Evolutionary conservation across 148 eudicot species (phyloP), one percentile per base, ranked within the genome.

Genomic region (Dianthus caryophyllus): DNA sequence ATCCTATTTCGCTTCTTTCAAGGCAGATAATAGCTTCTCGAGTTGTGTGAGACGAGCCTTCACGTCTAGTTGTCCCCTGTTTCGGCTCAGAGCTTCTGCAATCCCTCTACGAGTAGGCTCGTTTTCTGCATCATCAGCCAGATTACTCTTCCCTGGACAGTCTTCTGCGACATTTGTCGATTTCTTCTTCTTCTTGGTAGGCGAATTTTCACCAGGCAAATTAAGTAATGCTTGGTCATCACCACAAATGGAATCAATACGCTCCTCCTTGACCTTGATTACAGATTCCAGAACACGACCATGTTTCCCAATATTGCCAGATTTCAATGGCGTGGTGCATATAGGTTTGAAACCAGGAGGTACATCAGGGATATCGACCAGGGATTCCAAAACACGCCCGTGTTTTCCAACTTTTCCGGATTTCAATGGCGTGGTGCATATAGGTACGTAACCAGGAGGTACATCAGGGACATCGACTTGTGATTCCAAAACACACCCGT

Each of bases 251-350:
- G 53, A 56, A 16, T 69, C 51, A 15, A 48, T 14, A 25, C 17
- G 2, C 59, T 70, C 71, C 65, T 65, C 22, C 36, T 70, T 56
- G 6, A 75, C 38, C 64, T 22, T 49, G 14, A 46, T 69, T 12
- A 30, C 8, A 1, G 73, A 21, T 2, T 33, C n/a, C 1, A 22
- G 24, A 38, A 12, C 20, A 54, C 14, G 29, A 25, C 20, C 60
- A 12, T 64, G 27, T 13, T 20, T 41, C 8, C 10, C 27, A 30
- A 33, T 43, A 64, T 1, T 20, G 13, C 16, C 25, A 15, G 64
- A 14, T 15, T 21, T 21, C 56, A 56, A 15, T 20, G 61, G 9
- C 13, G 3, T 22, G 33, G 6, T 16, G 49, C 24, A 22, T 61
- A 11, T 39, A 11, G 48, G 46, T 29, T 11, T 7, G 30, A 41